A percentile compares a stretch with the other conserved stretches of the same genome.
These are phyloP conservation scores for Lotmaria passim DNA, from an alignment of 208 protist species.

Conservation along the genomic window DNA sequence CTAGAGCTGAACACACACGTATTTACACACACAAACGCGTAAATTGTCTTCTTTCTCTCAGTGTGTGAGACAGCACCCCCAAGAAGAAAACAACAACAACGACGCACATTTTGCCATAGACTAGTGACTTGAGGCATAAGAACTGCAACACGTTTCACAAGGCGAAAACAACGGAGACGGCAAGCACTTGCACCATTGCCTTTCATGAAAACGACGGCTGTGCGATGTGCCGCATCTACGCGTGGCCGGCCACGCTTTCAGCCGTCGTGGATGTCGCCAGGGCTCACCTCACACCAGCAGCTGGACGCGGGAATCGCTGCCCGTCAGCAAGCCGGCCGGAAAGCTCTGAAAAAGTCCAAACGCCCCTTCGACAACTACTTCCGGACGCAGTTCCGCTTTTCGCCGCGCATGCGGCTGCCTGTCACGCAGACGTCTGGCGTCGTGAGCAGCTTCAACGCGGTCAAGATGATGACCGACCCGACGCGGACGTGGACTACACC, in stretches of 20 bases:
- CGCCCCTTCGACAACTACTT: constrained; percentile 86
- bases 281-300: constrained; percentile 74
- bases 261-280: constrained; percentile 59
- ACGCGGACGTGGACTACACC: constrained; percentile 54
- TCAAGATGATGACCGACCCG: constrained; percentile 71
- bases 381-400: constrained; percentile 60
- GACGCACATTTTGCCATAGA: too few relatives aligned
- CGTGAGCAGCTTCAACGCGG: constrained; percentile 51
- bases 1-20: too few relatives aligned
- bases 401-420: constrained; percentile 33
- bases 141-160: neutral
- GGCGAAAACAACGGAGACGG: neutral
- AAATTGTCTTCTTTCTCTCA: too few relatives aligned
- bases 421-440: constrained; percentile 33
- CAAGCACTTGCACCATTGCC: neutral
- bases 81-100: too few relatives aligned
- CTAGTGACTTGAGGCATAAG: neutral
- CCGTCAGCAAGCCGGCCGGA: constrained; percentile 70
- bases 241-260: constrained; percentile 34
- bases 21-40: too few relatives aligned
- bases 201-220: constrained; percentile 27
- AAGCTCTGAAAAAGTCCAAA: constrained; percentile 72
- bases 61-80: too few relatives aligned
- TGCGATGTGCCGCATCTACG: constrained; percentile 20
- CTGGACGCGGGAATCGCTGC: constrained; percentile 79